A percentile compares a stretch with the other conserved stretches of the same genome.
phyloP scores from a whole-genome alignment of 192 early-diverging fungal species.

The Neocallimastix lanati region DNA sequence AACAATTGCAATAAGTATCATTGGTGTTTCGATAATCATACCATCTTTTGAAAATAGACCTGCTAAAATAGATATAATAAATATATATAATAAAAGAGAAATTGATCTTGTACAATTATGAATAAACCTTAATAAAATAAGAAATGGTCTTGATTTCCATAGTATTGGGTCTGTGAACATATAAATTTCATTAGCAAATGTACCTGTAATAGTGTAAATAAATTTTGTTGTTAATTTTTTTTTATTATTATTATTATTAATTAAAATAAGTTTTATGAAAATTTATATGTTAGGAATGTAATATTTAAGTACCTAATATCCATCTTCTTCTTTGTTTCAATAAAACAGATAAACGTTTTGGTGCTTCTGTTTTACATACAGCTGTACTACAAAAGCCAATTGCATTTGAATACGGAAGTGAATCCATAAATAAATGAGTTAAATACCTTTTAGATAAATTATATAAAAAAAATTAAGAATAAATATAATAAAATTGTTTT shows the following conservation, averaged over 20 bases:
- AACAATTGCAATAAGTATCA: constrained; percentile 1
- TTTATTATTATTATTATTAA: too few species aligned
- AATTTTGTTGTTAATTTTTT: too few species aligned
- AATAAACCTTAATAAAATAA: constrained; percentile 5
- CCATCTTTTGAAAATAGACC: not conserved
- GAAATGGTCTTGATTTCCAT: constrained; percentile 10
- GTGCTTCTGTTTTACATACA: constrained; percentile 23
- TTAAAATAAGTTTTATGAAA: too few species aligned
- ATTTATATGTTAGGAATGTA: too few species aligned
- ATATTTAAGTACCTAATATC: constrained; percentile 22
- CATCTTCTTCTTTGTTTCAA: constrained; percentile 24
- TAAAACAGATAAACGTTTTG: constrained; percentile 6
- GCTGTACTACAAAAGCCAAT: constrained; percentile 18
- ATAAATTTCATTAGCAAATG: constrained; percentile 16
- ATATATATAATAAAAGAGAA: constrained; percentile 5
- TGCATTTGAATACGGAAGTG: constrained; percentile 2
- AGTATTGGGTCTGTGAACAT: constrained; percentile 13
- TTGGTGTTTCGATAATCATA: not conserved
- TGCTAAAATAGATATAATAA: constrained; percentile 5
- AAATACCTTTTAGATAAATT: constrained; percentile 6
- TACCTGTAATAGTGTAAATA: not conserved
- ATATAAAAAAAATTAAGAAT: not conserved
- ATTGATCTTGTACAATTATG: constrained; percentile 6
- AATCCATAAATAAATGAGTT: constrained; percentile 23
- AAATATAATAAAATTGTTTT: too few species aligned